Evolutionary conservation across 2,329 filamentous ascomycete species (phyloP).

Genomic region (Stromatinia cepivora): DNA sequence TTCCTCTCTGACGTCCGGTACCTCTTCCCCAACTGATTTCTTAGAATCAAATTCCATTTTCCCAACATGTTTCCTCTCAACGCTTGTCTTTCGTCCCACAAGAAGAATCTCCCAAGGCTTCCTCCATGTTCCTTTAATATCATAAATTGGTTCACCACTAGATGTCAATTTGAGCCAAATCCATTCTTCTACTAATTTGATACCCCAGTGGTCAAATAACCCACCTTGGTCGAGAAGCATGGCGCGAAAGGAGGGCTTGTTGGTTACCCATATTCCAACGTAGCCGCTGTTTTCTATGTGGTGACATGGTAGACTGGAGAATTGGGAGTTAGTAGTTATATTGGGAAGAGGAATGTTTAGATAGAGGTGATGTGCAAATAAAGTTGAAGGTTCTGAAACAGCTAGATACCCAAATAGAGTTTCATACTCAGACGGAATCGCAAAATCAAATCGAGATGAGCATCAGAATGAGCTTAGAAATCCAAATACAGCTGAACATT

Average conservation of each 20-base stretch:
- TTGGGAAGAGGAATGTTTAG: conserved; percentile 57
- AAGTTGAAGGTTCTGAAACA: accelerated
- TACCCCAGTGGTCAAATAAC: conserved; percentile 65
- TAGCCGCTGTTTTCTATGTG: conserved; percentile 48
- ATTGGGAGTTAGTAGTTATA: conserved; percentile 47
- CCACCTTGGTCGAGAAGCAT: conserved; percentile 55
- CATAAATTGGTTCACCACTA: conserved; percentile 59
- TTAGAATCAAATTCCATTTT: conserved; percentile 43
- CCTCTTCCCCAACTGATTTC: neutral
- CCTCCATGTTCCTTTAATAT: conserved; percentile 58
- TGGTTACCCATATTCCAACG: conserved; percentile 77
- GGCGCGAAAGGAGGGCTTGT: conserved; percentile 58
- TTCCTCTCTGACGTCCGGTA: neutral
- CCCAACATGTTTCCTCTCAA: conserved; percentile 36
- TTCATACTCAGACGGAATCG: neutral
- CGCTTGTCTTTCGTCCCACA: conserved; percentile 46
- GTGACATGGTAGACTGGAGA: conserved; percentile 30
- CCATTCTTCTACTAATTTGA: conserved; percentile 70
- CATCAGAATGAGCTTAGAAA: neutral
- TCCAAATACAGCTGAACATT: neutral
- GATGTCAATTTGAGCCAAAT: conserved; percentile 74
- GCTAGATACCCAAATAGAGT: neutral
- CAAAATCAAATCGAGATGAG: neutral
- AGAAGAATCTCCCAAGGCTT: conserved; percentile 77
- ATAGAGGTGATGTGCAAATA: conserved; percentile 46